Evolutionary conservation across 2,329 filamentous ascomycete genomes (phyloP).

Genomic region (Xylariaceae sp.): DNA sequence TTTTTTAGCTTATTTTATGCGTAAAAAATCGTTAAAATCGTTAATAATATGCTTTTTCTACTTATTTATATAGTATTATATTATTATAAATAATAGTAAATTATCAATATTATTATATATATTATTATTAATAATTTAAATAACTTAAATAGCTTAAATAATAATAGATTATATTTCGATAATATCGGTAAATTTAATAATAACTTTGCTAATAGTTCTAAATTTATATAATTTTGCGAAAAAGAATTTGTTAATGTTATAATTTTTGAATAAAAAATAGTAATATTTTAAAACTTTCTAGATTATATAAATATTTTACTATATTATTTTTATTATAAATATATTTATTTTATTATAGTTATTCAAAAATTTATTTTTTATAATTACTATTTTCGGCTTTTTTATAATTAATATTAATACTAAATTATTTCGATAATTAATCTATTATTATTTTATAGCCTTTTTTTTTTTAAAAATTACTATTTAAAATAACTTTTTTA

Average conservation of each 20-base stretch:
- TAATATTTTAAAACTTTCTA: not conserved
- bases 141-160: not conserved
- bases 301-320: not conserved
- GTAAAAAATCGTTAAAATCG: not conserved
- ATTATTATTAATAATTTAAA: not conserved
- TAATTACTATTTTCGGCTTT: no score
- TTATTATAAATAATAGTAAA: not conserved
- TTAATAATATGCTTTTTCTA: not conserved
- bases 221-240: no score
- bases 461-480: no score
- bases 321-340: not conserved
- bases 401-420: not conserved
- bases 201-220: not conserved
- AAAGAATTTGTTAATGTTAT: not conserved
- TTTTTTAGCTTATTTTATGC: not conserved
- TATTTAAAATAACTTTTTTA: not conserved
- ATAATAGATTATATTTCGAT: no score
- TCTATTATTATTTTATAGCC: not conserved
- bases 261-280: not conserved
- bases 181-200: no score
- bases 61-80: not conserved
- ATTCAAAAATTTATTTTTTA: not conserved
- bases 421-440: not conserved
- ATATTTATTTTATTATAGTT: not conserved
- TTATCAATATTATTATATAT: not conserved